Evolutionary conservation across 768 basidiomycete species (phyloP).

Genomic region (Gyrodon lividus): DNA sequence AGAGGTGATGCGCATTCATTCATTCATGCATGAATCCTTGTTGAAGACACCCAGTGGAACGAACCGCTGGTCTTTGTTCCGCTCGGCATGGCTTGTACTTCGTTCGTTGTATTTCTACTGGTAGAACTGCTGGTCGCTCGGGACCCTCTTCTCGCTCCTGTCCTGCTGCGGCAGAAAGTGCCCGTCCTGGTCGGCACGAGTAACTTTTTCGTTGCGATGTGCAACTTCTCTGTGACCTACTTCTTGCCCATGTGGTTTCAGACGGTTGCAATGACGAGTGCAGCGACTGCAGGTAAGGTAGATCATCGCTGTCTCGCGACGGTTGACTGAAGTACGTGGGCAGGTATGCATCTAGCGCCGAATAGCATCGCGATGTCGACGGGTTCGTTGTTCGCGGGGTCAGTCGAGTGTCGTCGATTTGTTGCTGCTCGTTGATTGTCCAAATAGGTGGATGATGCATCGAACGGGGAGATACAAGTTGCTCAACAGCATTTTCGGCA

Average conservation of each 20-base stretch:
- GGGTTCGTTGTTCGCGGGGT: conserved; percentile 53
- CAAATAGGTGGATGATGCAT: conserved; percentile 45
- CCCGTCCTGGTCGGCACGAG: conserved; percentile 69
- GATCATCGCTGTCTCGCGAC: too few species aligned
- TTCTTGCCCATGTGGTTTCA: conserved; percentile 84
- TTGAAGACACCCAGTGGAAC: conserved; percentile 46
- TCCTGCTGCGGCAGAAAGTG: conserved; percentile 61
- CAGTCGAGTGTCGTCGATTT: neutral
- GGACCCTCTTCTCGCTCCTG: conserved; percentile 71
- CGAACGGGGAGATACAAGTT: conserved; percentile 50
- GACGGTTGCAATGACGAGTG: conserved; percentile 66
- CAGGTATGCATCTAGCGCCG: conserved; percentile 50
- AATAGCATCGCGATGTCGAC: conserved; percentile 49
- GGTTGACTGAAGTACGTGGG: neutral
- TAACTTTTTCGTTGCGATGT: conserved; percentile 70
- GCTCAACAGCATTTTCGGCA: conserved; percentile 47
- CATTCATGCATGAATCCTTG: neutral
- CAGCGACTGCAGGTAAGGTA: conserved; percentile 59
- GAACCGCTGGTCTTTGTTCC: conserved; percentile 51
- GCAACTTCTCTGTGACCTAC: conserved; percentile 75
- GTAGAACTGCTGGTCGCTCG: conserved; percentile 60
- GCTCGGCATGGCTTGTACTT: conserved; percentile 41
- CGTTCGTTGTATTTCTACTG: conserved; percentile 52
- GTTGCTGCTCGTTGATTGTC: neutral
- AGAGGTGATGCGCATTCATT: conserved; percentile 42